Evolutionary conservation across 805 yeast genomes (phyloP).

Genomic region (Yarrowia divulgata): DNA sequence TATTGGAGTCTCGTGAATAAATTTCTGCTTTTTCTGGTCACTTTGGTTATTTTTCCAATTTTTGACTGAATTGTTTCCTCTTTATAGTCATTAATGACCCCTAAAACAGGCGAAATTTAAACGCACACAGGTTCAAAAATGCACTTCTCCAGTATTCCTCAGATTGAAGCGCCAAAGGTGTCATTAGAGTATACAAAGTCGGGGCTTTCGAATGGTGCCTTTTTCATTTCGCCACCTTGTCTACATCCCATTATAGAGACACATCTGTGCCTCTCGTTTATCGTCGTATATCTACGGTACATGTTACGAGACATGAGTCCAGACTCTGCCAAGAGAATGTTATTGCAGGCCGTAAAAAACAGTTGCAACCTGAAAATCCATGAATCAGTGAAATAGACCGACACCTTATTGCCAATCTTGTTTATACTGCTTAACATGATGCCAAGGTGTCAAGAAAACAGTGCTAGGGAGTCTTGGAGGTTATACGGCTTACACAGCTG

Average conservation of each 20-base stretch:
- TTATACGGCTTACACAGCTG: background rate
- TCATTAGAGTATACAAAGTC: background rate
- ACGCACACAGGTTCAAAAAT: no score
- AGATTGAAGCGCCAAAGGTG: background rate
- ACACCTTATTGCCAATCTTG: background rate
- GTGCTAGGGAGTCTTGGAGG: no score
- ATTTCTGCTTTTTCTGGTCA: no score
- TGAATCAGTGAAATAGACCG: background rate
- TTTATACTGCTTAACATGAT: background rate
- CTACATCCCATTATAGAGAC: no score
- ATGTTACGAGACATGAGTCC: background rate
- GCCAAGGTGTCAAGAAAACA: background rate
- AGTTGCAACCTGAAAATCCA: no score
- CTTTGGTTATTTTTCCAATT: no score
- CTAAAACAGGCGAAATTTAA: no score
- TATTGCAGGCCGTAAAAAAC: background rate
- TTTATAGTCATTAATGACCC: no score
- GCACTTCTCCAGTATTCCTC: background rate
- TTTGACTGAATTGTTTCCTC: no score
- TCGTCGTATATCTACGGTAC: constrained; percentile 11
- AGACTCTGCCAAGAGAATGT: background rate
- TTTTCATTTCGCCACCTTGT: background rate
- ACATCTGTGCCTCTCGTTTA: background rate
- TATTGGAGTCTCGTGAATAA: no score
- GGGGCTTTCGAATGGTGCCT: background rate